Conservation (phyloP, 257 asterid species). For the Eustoma russellianum region DNA sequence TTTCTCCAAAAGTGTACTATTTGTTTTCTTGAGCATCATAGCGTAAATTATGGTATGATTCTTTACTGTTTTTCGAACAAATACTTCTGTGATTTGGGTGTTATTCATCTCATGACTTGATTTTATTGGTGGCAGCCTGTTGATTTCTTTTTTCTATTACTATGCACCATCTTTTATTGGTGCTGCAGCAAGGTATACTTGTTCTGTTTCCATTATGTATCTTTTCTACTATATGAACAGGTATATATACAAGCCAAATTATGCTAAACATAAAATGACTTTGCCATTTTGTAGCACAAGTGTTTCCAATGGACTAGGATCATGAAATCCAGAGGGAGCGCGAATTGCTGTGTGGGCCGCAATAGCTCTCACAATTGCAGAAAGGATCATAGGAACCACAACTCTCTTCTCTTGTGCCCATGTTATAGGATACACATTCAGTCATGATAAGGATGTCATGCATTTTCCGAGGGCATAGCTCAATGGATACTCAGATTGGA, state of each 20-base stretch:
- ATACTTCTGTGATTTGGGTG: too few species aligned
- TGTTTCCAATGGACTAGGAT: constrained; percentile 20
- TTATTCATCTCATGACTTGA: too few species aligned
- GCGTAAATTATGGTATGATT: background rate
- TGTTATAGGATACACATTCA: constrained; percentile 18
- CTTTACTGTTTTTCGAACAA: too few species aligned
- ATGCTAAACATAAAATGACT: constrained; percentile 40
- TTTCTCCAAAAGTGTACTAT: too few species aligned
- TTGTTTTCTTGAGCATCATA: too few species aligned
- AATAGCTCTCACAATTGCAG: constrained; percentile 5
- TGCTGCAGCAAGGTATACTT: constrained; percentile 57
- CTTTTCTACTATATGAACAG: too few species aligned
- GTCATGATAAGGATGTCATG: constrained; percentile 19
- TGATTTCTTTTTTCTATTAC: constrained; percentile 27
- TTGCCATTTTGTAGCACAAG: constrained; percentile 23
- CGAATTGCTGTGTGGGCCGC: constrained; percentile 6
- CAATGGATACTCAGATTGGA: too few species aligned
- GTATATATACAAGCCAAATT: too few species aligned
- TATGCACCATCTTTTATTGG: constrained; percentile 47
- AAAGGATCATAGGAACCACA: constrained; percentile 1
- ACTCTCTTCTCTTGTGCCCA: background rate
- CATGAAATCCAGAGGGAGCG: constrained; percentile 13
- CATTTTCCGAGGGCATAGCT: too few species aligned
- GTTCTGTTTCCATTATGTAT: too few species aligned
- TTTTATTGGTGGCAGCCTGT: constrained; percentile 24